Base-by-base conservation (phyloP, 2,329 filamentous ascomycete species). In the Diaporthe aspalathi region DNA sequence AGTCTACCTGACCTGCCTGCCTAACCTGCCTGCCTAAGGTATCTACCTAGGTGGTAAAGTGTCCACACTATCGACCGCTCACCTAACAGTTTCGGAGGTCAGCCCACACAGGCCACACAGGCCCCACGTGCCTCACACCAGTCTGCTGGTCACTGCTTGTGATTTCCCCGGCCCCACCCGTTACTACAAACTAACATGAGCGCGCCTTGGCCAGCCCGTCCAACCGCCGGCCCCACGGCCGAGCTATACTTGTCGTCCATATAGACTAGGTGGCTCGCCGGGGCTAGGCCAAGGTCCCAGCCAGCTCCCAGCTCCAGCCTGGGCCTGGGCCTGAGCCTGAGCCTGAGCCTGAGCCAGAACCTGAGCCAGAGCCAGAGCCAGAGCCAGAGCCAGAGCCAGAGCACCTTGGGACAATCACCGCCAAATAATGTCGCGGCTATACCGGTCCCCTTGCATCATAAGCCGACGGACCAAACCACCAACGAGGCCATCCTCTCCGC, bases 221-320 rank as follows among this genome's bases (percentile, higher is more conserved):
- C 66, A 56, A 56, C 66, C 52, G 24, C 65, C 50, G 47, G 66
- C 66, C 47, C 66, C 66, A 57, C 53, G 66, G 29, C 52, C 53
- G 40, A 68, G 45, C 52, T 60, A 68, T 68, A 60, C 40, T 43
- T 60, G 53, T 52, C 32, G 53, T 52, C 43, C 27, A 60, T 68
- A 68, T 68, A 68, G 67, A 53, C 60, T n/a, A n/a, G n/a, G n/a
- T n/a, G n/a, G n/a, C n/a, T n/a, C n/a, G n/a, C n/a, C n/a, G n/a
- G n/a, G n/a, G n/a, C n/a, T n/a, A n/a, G n/a, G n/a, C n/a, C n/a
- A n/a, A n/a, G n/a, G n/a, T n/a, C n/a, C n/a, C n/a, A n/a, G n/a
- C n/a, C n/a, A n/a, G n/a, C n/a, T n/a, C n/a, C n/a, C n/a, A n/a
- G n/a, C n/a, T n/a, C n/a, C n/a, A n/a, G n/a, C n/a, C n/a, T n/a